Conservation (phyloP, 2,329 filamentous ascomycete genomes). For the Calonectria fujianensis region DNA sequence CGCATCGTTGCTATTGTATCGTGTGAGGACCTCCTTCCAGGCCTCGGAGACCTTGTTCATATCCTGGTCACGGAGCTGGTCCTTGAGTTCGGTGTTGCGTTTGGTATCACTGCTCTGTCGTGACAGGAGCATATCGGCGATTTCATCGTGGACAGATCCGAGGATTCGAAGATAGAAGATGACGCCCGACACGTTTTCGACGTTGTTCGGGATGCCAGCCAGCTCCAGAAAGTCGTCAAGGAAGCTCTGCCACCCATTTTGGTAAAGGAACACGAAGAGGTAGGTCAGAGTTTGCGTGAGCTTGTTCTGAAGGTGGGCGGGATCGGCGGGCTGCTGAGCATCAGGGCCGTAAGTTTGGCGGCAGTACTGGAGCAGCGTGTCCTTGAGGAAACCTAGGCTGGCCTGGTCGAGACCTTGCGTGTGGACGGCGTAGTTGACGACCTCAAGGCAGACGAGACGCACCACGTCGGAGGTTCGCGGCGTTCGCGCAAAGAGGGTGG, state of each 20-base stretch:
- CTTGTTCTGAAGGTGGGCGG: constrained; percentile 92
- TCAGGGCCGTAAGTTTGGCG: constrained; percentile 82
- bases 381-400: constrained; percentile 84
- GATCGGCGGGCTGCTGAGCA: constrained; percentile 78
- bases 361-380: constrained; percentile 88
- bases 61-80: constrained; percentile 89
- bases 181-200: constrained; percentile 84
- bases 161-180: constrained; percentile 92
- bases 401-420: constrained; percentile 83
- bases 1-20: constrained; percentile 82
- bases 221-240: constrained; percentile 91
- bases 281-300: constrained; percentile 96
- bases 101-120: constrained; percentile 87
- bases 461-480: constrained; percentile 88
- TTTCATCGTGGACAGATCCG: constrained; percentile 95
- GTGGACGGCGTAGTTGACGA: constrained; percentile 94
- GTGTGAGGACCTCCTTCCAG: constrained; percentile 92
- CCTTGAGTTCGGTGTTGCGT: constrained; percentile 92
- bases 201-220: constrained; percentile 77
- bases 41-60: constrained; percentile 90
- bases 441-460: constrained; percentile 91
- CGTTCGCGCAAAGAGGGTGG: constrained; percentile 87
- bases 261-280: constrained; percentile 92
- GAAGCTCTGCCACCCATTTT: constrained; percentile 89
- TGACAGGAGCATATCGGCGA: constrained; percentile 92